These are phyloP conservation scores for Amanita phalloides DNA, from an alignment of 768 basidiomycete species.

Conservation along the genomic window DNA sequence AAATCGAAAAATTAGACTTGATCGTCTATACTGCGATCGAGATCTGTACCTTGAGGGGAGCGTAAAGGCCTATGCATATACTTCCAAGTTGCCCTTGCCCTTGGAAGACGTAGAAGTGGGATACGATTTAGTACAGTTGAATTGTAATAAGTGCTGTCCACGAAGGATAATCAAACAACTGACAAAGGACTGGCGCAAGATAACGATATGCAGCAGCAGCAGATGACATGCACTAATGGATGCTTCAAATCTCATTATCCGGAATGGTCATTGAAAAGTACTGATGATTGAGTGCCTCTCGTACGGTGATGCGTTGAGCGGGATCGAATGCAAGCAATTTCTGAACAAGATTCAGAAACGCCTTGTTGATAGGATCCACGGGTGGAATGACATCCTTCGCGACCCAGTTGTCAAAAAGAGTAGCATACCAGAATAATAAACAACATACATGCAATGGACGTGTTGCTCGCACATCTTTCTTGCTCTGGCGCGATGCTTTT, in stretches of 20 bases:
- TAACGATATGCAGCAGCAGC: constrained; percentile 16
- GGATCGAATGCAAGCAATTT: constrained; percentile 88
- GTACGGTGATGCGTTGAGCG: constrained; percentile 75
- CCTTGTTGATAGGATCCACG: constrained; percentile 58
- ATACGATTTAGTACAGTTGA: constrained; percentile 13
- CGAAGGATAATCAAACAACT: constrained; percentile 12
- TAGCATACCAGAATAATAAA: constrained; percentile 2
- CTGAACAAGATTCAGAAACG: constrained; percentile 83
- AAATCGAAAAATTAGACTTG: constrained; percentile 2
- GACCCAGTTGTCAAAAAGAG: constrained; percentile 3
- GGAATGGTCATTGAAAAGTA: constrained; percentile 69
- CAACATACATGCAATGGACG: constrained; percentile 59
- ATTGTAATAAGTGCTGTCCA: constrained; percentile 16
- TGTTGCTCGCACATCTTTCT: constrained; percentile 88
- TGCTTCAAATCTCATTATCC: constrained; percentile 45
- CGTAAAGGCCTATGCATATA: constrained; percentile 3
- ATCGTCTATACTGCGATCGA: constrained; percentile 2
- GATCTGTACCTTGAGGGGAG: constrained; percentile 1
- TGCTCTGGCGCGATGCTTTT: constrained; percentile 80
- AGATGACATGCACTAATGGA: constrained; percentile 9
- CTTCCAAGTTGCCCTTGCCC: constrained; percentile 3
- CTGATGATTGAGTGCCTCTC: constrained; percentile 79
- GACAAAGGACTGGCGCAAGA: constrained; percentile 13
- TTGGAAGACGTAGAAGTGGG: constrained; percentile 6
- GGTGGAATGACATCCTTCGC: constrained; percentile 76